phyloP scores from a whole-genome alignment of 225 moss, liverwort and hornwort species.

The Polytrichum commune region DNA sequence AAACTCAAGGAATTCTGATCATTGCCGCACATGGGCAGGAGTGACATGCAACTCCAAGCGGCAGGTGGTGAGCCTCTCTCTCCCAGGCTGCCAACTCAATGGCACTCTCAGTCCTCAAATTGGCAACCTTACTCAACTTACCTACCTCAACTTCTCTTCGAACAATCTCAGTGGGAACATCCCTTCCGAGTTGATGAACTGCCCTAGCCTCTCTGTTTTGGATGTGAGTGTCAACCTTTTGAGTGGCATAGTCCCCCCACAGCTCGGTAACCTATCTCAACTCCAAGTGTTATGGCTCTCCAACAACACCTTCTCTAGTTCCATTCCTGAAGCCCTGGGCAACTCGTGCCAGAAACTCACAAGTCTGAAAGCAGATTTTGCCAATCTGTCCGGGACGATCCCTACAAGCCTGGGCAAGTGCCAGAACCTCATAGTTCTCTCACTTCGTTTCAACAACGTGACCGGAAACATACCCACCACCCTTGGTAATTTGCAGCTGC shows the following conservation, averaged over 20 bases:
- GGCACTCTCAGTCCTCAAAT: no score
- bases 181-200: no score
- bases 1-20: no score
- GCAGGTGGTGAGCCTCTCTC: no score
- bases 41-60: no score
- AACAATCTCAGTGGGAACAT: no score
- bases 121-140: no score
- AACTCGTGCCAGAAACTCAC: neutral
- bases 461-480: constrained; percentile 14
- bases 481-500: constrained; percentile 10
- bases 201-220: no score
- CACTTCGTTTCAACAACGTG: constrained; percentile 1
- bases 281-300: constrained; percentile 19
- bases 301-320: constrained; percentile 15
- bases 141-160: no score
- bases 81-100: no score
- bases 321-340: constrained; percentile 12
- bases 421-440: constrained; percentile 13
- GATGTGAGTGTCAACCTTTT: constrained; percentile 5
- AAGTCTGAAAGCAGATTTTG: neutral
- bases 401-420: constrained; percentile 23
- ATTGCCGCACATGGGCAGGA: no score
- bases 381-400: constrained; percentile 13
- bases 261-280: constrained; percentile 14
- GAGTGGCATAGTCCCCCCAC: constrained; percentile 14